Evolutionary conservation across 148 eudicot species (phyloP).

Genomic region (Pouteria glomerata): DNA sequence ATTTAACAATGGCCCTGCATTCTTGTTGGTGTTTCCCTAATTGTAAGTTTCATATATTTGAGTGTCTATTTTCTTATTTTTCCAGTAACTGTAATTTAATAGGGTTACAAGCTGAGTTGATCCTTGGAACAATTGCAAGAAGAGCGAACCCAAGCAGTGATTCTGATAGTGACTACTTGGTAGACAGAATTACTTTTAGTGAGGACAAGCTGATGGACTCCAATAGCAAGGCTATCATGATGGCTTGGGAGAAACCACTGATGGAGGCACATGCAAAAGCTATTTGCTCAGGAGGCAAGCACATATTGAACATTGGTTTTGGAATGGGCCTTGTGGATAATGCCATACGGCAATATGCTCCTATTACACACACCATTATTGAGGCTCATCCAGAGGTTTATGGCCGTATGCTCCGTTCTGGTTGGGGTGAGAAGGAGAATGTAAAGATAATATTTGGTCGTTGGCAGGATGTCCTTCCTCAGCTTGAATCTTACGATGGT

Average conservation of each 20-base stretch:
- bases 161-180: conserved; percentile 51
- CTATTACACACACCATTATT: conserved; percentile 64
- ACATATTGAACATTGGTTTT: conserved; percentile 78
- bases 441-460: conserved; percentile 86
- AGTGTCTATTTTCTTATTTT: background rate
- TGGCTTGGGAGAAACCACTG: conserved; percentile 95
- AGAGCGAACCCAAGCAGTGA: conserved; percentile 37
- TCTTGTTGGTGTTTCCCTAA: background rate
- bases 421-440: conserved; percentile 88
- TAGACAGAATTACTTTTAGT: conserved; percentile 83
- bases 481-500: conserved; percentile 83
- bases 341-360: conserved; percentile 76
- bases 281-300: conserved; percentile 65
- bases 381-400: conserved; percentile 93
- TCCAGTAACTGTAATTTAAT: background rate
- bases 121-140: conserved; percentile 92
- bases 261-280: conserved; percentile 99
- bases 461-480: conserved; percentile 88
- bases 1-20: background rate
- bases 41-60: background rate
- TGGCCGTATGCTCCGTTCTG: conserved; percentile 68
- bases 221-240: conserved; percentile 88
- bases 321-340: conserved; percentile 98
- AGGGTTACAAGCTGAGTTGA: conserved; percentile 94
- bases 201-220: conserved; percentile 92